These are phyloP conservation scores for Baudoinia panamericana DNA, from an alignment of 495 filamentous ascomycete species.

Conservation along the genomic window DNA sequence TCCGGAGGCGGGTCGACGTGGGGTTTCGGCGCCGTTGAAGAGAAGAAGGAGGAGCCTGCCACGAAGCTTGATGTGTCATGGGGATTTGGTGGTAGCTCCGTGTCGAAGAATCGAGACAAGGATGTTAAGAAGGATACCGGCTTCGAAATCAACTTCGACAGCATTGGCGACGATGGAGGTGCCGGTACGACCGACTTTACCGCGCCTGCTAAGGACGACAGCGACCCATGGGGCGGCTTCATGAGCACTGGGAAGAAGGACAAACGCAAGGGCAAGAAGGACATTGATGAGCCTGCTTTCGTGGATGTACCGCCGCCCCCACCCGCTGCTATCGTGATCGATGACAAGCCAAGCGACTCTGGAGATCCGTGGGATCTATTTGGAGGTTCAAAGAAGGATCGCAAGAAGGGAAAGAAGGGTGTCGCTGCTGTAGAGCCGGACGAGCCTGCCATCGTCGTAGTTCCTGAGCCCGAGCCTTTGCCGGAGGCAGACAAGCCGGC, in stretches of 20 bases:
- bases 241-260: not conserved
- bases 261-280: too few species aligned
- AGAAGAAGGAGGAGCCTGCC: constrained; percentile 15
- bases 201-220: constrained; percentile 2
- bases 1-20: constrained; percentile 12
- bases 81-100: constrained; percentile 4
- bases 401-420: constrained; percentile 24
- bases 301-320: too few species aligned
- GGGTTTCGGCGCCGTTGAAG: constrained; percentile 15
- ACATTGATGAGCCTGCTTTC: too few species aligned
- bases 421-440: constrained; percentile 2
- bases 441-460: constrained; percentile 13
- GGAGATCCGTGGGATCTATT: too few species aligned
- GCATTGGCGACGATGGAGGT: constrained; percentile 1
- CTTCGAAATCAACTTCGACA: constrained; percentile 19
- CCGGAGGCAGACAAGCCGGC: constrained; percentile 13
- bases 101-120: constrained; percentile 13
- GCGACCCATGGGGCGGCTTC: constrained; percentile 17
- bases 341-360: too few species aligned
- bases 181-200: not conserved
- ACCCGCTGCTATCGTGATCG: too few species aligned
- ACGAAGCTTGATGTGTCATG: constrained; percentile 9
- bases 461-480: constrained; percentile 7
- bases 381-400: too few species aligned
- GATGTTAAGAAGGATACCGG: constrained; percentile 13